Evolutionary conservation across 75 land plant genomes (phyloP).

Genomic region (Ceratopteris richardii): DNA sequence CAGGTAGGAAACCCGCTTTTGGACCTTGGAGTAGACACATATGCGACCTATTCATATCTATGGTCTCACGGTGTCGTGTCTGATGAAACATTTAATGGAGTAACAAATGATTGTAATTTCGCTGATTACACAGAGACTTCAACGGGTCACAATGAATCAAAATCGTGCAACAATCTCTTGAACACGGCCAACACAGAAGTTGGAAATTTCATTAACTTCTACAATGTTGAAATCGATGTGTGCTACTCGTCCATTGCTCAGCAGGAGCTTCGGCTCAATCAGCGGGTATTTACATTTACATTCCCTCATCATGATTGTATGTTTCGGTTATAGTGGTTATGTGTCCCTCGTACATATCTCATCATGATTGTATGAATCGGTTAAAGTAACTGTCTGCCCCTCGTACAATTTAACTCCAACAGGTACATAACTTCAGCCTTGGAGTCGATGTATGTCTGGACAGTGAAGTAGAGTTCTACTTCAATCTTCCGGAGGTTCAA

Average conservation of each 20-base stretch:
- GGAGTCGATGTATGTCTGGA: conserved; percentile 57
- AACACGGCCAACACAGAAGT: conserved; percentile 37
- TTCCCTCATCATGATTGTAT: neutral
- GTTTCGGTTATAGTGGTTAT: too few relatives aligned
- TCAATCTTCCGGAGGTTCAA: conserved; percentile 82
- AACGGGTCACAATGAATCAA: conserved; percentile 40
- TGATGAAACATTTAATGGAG: conserved; percentile 59
- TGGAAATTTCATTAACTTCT: conserved; percentile 57
- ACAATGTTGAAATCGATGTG: conserved; percentile 70
- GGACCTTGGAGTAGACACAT: conserved; percentile 50
- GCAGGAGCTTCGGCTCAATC: conserved; percentile 56
- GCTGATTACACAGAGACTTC: conserved; percentile 30
- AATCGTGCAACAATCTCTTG: conserved; percentile 46
- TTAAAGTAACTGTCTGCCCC: too few relatives aligned
- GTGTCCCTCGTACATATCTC: neutral
- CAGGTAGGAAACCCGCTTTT: conserved; percentile 89
- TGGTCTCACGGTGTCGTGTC: conserved; percentile 95
- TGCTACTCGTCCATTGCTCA: conserved; percentile 62
- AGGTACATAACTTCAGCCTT: conserved; percentile 6
- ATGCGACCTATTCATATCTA: conserved; percentile 64
- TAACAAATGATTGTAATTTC: conserved; percentile 61
- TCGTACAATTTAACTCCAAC: neutral
- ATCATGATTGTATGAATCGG: neutral
- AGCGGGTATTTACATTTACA: conserved; percentile 29
- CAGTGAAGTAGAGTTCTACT: conserved; percentile 53